Percentiles rank a stretch among this genome's conserved stretches.
Evolutionary conservation across 352 stramenopile species (phyloP).

Genomic region (Phytophthora pluvialis): DNA sequence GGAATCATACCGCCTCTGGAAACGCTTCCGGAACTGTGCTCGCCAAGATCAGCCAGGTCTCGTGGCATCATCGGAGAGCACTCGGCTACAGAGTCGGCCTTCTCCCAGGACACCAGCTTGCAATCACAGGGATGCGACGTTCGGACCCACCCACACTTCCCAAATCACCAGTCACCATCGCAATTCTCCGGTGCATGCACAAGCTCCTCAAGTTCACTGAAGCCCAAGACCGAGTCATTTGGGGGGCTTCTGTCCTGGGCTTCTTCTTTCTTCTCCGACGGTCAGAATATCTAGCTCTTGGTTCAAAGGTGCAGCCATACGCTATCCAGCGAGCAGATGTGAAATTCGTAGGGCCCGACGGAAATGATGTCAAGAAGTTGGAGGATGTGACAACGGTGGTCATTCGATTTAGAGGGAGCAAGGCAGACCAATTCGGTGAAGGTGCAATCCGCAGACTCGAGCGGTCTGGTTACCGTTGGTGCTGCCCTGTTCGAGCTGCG

Average conservation of each 20-base stretch:
- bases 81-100: constrained; percentile 29
- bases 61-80: constrained; percentile 15
- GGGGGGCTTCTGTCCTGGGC: constrained; percentile 36
- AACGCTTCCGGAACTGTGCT: constrained; percentile 33
- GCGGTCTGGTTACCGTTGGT: constrained; percentile 1
- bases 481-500: constrained; percentile 4
- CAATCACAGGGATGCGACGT: constrained; percentile 38
- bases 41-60: constrained; percentile 33
- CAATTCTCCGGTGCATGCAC: not conserved
- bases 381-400: not conserved
- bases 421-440: constrained; percentile 9
- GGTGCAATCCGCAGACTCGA: not conserved
- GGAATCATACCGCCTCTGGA: not conserved
- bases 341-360: not conserved
- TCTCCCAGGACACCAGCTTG: constrained; percentile 25
- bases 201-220: constrained; percentile 21
- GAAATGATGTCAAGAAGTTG: not conserved
- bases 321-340: not conserved
- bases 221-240: constrained; percentile 33
- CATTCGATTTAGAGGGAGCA: constrained; percentile 11
- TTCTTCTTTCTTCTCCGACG: constrained; percentile 31
- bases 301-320: not conserved
- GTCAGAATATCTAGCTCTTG: constrained; percentile 26
- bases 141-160: constrained; percentile 6
- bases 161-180: constrained; percentile 20